phyloP scores from a whole-genome alignment of 495 filamentous ascomycete genomes.

The Physcia stellaris region DNA sequence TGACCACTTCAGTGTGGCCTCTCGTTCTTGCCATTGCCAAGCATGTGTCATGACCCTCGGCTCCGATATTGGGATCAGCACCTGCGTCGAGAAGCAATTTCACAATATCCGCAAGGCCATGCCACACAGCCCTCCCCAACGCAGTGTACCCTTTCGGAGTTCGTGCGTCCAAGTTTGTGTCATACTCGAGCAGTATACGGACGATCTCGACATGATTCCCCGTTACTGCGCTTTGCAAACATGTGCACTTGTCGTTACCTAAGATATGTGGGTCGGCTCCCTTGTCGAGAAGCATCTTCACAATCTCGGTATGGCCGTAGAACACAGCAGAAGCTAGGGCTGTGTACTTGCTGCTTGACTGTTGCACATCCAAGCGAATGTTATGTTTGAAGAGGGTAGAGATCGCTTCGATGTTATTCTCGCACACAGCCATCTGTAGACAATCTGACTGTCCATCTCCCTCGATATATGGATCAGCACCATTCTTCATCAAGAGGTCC shows the following conservation, averaged over 20 bases:
- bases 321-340: neutral
- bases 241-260: neutral
- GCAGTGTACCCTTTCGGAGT: neutral
- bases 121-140: neutral
- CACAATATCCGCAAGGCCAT: neutral
- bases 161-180: neutral
- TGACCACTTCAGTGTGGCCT: no score
- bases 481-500: neutral
- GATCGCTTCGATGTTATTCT: neutral
- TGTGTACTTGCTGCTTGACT: neutral
- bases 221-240: neutral
- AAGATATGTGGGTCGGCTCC: neutral
- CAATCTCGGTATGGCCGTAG: neutral
- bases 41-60: no score
- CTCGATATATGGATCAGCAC: neutral
- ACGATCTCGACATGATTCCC: neutral
- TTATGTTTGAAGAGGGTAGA: neutral
- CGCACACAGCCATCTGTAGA: neutral
- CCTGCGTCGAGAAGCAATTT: constrained; percentile 1
- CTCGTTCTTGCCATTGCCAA: no score
- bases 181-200: neutral
- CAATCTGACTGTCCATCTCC: neutral
- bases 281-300: neutral
- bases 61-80: constrained; percentile 1
- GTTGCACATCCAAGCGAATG: neutral